Conservation (phyloP, 495 filamentous ascomycete species). For the Penicillium roqueforti region DNA sequence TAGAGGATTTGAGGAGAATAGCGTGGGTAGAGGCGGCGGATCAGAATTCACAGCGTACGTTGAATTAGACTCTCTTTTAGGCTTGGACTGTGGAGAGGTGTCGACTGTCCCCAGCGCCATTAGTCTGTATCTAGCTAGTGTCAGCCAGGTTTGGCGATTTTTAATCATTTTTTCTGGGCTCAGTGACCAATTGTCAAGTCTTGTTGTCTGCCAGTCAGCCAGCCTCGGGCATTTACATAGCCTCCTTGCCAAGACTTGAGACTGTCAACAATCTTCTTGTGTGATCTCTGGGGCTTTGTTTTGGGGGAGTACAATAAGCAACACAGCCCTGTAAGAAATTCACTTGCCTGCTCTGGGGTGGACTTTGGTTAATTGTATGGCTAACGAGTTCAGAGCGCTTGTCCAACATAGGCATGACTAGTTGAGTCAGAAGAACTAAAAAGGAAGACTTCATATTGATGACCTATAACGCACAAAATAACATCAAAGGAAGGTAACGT, state of each 20-base stretch:
- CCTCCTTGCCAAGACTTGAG: slow-evolving; percentile 16
- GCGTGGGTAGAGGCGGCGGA: slow-evolving; percentile 16
- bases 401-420: background rate
- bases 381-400: background rate
- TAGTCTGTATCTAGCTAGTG: background rate
- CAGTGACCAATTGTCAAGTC: background rate
- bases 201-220: background rate
- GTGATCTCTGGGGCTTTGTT: background rate
- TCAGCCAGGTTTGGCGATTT: background rate
- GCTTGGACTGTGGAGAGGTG: background rate
- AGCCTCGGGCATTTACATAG: background rate
- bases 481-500: background rate
- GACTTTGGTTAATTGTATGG: background rate
- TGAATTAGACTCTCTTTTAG: slow-evolving; percentile 6
- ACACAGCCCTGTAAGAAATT: background rate
- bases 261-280: background rate
- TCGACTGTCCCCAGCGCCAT: too few species aligned
- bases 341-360: background rate
- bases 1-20: slow-evolving; percentile 15
- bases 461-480: background rate
- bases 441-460: background rate
- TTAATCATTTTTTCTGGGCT: background rate
- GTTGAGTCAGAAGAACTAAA: background rate
- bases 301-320: background rate
- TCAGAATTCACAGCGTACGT: slow-evolving; percentile 9